Evolutionary conservation across 805 yeast species (phyloP).

Genomic region (Candida michaelii): DNA sequence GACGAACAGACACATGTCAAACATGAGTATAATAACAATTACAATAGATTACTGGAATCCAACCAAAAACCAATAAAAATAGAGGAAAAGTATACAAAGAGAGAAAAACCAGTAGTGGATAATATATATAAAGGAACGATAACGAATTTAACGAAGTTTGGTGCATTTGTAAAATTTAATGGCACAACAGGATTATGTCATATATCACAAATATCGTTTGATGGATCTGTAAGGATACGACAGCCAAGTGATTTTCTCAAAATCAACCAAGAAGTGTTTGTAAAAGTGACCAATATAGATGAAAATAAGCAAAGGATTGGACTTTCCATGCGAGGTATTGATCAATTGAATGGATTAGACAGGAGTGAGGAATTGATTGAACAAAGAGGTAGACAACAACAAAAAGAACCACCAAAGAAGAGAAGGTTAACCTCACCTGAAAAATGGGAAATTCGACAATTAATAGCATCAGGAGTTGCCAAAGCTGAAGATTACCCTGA

Average conservation of each 20-base stretch:
- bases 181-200: constrained; percentile 66
- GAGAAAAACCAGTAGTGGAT: constrained; percentile 34
- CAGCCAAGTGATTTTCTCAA: constrained; percentile 60
- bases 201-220: constrained; percentile 60
- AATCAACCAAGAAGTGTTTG: constrained; percentile 62
- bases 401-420: constrained; percentile 10
- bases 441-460: constrained; percentile 84
- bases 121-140: constrained; percentile 62
- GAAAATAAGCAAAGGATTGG: constrained; percentile 41
- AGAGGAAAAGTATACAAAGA: constrained; percentile 7
- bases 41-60: no score
- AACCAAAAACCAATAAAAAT: no score
- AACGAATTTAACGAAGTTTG: constrained; percentile 60
- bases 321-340: constrained; percentile 67
- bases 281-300: constrained; percentile 45
- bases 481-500: constrained; percentile 71
- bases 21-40: constrained; percentile 7
- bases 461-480: constrained; percentile 76
- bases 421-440: constrained; percentile 77
- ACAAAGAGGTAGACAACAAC: constrained; percentile 12
- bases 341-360: constrained; percentile 64
- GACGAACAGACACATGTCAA: background rate
- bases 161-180: constrained; percentile 68
- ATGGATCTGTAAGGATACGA: constrained; percentile 44
- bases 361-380: constrained; percentile 20